Conservation (phyloP, 495 filamentous ascomycete genomes). For the Staphylotrichum longicolle region DNA sequence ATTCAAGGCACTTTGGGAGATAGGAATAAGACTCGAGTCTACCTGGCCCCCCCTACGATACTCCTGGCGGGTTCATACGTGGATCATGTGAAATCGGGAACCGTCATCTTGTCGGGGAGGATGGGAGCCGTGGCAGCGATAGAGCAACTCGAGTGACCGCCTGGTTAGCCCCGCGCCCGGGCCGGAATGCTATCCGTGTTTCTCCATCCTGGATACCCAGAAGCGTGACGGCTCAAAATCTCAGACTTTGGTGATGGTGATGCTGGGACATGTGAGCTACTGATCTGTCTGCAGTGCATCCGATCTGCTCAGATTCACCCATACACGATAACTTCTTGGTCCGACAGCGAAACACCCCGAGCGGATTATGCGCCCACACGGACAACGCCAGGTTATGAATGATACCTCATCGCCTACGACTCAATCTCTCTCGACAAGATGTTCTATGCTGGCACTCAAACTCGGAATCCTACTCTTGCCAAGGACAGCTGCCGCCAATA, state of each 20-base stretch:
- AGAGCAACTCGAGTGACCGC: conserved; percentile 22
- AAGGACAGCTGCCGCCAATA: no score
- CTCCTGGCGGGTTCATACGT: conserved; percentile 20
- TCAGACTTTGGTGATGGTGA: not conserved
- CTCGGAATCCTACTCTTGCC: no score
- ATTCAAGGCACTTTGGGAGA: conserved; percentile 29
- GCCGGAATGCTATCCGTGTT: conserved; percentile 26
- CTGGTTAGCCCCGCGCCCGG: conserved; percentile 16
- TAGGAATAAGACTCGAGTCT: conserved; percentile 35
- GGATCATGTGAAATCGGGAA: conserved; percentile 25
- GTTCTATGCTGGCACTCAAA: no score
- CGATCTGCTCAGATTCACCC: no score
- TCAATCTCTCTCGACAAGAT: no score
- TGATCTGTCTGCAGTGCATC: not conserved
- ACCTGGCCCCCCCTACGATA: conserved; percentile 27
- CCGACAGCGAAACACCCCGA: no score
- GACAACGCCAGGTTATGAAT: no score
- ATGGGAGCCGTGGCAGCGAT: conserved; percentile 19
- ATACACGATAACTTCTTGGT: no score
- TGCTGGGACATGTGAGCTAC: not conserved
- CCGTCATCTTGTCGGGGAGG: conserved; percentile 12
- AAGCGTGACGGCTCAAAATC: not conserved
- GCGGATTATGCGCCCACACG: no score
- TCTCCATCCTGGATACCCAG: conserved; percentile 7
- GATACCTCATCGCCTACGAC: no score